These are phyloP conservation scores for Diaporthe vexans DNA, from an alignment of 2,329 filamentous ascomycete species.

Conservation along the genomic window DNA sequence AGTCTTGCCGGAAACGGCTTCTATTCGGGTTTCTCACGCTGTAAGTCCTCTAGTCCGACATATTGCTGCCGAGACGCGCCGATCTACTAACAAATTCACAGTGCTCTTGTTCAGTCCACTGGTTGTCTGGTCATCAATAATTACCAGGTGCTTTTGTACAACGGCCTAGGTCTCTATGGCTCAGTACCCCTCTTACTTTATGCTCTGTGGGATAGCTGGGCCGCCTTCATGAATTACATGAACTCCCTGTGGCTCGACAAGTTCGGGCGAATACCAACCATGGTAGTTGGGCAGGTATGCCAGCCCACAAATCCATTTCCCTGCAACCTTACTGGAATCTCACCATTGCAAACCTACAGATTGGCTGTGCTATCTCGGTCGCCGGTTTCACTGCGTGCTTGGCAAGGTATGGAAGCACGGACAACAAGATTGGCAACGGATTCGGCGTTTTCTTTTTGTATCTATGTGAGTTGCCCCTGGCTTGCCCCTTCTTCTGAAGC, in stretches of 20 bases:
- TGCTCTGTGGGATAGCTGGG: conserved; percentile 37
- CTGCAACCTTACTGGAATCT: too few species aligned
- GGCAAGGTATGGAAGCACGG: neutral
- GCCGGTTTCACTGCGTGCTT: conserved; percentile 6
- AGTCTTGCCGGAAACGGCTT: neutral
- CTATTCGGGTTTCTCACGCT: neutral
- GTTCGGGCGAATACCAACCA: conserved; percentile 13
- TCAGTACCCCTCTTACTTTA: conserved; percentile 35
- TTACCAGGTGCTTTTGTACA: conserved; percentile 7
- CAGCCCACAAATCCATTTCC: neutral
- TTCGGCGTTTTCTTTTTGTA: conserved; percentile 7
- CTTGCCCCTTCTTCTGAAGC: too few species aligned
- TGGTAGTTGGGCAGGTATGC: conserved; percentile 3
- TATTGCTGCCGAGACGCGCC: too few species aligned
- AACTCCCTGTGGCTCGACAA: conserved; percentile 26
- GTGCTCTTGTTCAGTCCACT: conserved; percentile 10
- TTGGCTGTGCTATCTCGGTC: neutral
- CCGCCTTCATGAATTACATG: conserved; percentile 36
- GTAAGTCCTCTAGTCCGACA: neutral
- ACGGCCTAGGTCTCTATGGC: conserved; percentile 5
- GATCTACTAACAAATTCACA: neutral
- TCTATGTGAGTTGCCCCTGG: neutral
- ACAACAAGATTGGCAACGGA: neutral
- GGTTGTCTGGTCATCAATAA: conserved; percentile 11
- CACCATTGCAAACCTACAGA: neutral